These are phyloP conservation scores for Emericellopsis cladophorae DNA, from an alignment of 2,329 filamentous ascomycete genomes.

Conservation along the genomic window DNA sequence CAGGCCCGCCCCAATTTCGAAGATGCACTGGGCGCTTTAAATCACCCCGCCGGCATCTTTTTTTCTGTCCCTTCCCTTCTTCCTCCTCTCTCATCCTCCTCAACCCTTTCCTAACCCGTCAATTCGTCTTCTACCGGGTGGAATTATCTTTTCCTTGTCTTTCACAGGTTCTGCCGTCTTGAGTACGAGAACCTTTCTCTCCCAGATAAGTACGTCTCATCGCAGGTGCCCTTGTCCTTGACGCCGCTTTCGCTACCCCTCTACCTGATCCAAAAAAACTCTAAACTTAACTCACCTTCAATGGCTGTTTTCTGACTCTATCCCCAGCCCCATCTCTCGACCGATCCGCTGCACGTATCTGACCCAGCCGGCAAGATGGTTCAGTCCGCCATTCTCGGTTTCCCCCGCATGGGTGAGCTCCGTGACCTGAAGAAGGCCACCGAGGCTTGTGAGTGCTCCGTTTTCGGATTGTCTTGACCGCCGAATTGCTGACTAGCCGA, in stretches of 20 bases:
- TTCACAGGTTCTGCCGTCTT: background rate
- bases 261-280: background rate
- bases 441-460: constrained; percentile 62
- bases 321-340: background rate
- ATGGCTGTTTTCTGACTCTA: too few relatives aligned
- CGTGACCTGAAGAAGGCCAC: constrained; percentile 99
- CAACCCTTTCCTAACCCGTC: constrained; percentile 1
- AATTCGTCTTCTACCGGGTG: background rate
- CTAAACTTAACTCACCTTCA: too few relatives aligned
- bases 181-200: background rate
- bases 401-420: constrained; percentile 96
- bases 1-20: too few relatives aligned
- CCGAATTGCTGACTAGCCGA: constrained; percentile 2
- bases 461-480: constrained; percentile 3
- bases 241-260: background rate
- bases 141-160: background rate
- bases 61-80: background rate
- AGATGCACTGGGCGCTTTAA: background rate
- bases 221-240: background rate
- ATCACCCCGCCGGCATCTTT: constrained; percentile 2
- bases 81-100: constrained; percentile 2
- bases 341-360: background rate
- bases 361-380: constrained; percentile 38
- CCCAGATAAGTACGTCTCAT: background rate
- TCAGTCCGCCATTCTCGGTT: constrained; percentile 77